phyloP scores from a whole-genome alignment of 1,284 basidiomycete genomes.

The Cryptococcus floricola region DNA sequence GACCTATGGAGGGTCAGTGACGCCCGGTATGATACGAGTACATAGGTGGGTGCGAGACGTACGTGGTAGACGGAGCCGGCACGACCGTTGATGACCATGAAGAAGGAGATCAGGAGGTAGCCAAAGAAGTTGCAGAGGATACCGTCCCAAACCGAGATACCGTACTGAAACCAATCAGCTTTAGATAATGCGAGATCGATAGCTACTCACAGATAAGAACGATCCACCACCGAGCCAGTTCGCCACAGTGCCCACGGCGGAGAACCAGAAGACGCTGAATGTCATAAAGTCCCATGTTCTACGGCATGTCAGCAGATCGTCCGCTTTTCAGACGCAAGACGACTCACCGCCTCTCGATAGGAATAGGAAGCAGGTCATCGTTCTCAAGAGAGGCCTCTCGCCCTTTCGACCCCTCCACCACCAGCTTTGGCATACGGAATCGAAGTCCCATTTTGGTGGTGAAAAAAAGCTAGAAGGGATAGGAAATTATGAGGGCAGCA shows the following conservation, averaged over 20 bases:
- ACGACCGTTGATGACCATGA: slow-evolving; percentile 39
- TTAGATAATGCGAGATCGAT: neutral
- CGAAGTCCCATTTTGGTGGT: slow-evolving; percentile 5
- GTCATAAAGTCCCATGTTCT: slow-evolving; percentile 33
- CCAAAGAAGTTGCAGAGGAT: slow-evolving; percentile 28
- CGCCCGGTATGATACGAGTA: neutral
- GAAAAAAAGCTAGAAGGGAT: too few species aligned
- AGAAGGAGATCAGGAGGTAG: slow-evolving; percentile 29
- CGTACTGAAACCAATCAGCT: slow-evolving; percentile 12
- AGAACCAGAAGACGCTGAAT: slow-evolving; percentile 26
- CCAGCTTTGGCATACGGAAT: slow-evolving; percentile 17
- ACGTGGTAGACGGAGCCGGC: slow-evolving; percentile 37
- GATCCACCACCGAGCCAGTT: slow-evolving; percentile 28
- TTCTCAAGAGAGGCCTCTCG: slow-evolving; percentile 29
- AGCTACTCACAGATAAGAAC: slow-evolving; percentile 23
- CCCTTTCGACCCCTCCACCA: slow-evolving; percentile 21
- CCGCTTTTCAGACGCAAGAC: neutral
- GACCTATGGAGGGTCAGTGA: slow-evolving; percentile 51
- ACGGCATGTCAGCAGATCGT: neutral
- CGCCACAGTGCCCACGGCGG: slow-evolving; percentile 28
- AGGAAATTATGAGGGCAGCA: neutral
- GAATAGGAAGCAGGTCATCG: slow-evolving; percentile 34
- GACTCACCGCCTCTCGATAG: slow-evolving; percentile 20
- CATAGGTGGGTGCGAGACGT: slow-evolving; percentile 1
- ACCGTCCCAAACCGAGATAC: slow-evolving; percentile 31